Evolutionary conservation across 306 rosid genomes (phyloP), one percentile per base, ranked within the genome.

Genomic region (Abrus pulchellus): DNA sequence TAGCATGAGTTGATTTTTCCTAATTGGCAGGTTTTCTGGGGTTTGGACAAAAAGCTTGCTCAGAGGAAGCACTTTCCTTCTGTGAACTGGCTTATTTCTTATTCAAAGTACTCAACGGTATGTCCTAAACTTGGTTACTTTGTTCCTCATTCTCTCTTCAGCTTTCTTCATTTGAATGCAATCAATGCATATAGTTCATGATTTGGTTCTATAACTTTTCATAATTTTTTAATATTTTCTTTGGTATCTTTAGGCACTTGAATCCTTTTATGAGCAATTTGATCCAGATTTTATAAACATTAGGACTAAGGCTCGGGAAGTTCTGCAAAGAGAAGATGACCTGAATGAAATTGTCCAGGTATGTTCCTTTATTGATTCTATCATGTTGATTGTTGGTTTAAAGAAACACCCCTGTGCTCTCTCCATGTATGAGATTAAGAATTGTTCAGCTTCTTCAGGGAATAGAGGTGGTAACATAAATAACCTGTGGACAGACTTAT

Each of bases 51-150:
- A 82, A 96, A 96, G 80, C 98, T 96, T 88, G 99, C 99, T 50
- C 99, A 96, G 90, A 93, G 99, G 86, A 96, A 96, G 89, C 99
- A 96, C 79, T 96, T 96, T 83, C 99, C 99, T 72, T 93, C 99
- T 74, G 99, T 96, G 55, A 96, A 96, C 89, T 96, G 99, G 99
- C 99, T 96, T 79, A 93, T 96, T 68, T 96, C 99, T 14, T 96
- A 96, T 87, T 96, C 99, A 5, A 96, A 96, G 80, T 96, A 96
- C 86, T 91, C 99, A 32, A 33, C 90, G 69, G 99, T 96, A 82
- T 87, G 92, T 84, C 75, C 67, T 50, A 75, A 20, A 54, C 55
- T 72, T 67, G 83, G 64, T 67, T 78, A 53, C 62, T 45, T 28
- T 59, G 54, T 29, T 59, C 20, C 68, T 70, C 45, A 7, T 60